These are phyloP conservation scores for Saccharum spontaneum DNA, from an alignment of 176 grass and related monocot species.

Conservation along the genomic window DNA sequence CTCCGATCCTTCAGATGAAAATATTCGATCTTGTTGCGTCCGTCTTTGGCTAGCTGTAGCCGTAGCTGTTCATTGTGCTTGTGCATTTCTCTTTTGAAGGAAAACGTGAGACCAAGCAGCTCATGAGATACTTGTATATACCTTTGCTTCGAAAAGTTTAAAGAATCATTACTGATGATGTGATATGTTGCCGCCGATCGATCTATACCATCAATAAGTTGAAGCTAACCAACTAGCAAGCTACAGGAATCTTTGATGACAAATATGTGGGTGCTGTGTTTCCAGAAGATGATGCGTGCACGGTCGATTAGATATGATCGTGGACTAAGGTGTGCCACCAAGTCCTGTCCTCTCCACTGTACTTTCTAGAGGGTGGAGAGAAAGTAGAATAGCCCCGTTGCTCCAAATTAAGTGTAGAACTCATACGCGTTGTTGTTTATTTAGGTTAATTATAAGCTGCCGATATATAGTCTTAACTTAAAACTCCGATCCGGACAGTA, in stretches of 20 bases:
- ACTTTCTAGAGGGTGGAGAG: background rate
- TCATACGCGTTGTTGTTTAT: too few species aligned
- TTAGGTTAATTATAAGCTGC: too few species aligned
- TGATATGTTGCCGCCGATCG: background rate
- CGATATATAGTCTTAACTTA: too few species aligned
- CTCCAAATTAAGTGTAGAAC: too few species aligned
- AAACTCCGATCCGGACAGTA: too few species aligned
- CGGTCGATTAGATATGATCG: constrained; percentile 30
- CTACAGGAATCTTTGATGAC: constrained; percentile 16
- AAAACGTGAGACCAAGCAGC: constrained; percentile 4
- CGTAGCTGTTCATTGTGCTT: background rate
- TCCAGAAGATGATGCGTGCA: constrained; percentile 32
- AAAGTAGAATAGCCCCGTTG: background rate
- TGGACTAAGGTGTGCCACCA: constrained; percentile 41
- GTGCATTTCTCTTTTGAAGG: background rate
- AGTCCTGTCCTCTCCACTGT: constrained; percentile 8
- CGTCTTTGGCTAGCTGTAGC: background rate
- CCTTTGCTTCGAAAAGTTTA: constrained; percentile 8
- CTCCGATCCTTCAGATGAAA: background rate
- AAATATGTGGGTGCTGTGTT: constrained; percentile 4
- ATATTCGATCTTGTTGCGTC: constrained; percentile 3
- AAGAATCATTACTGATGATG: background rate
- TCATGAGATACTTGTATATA: background rate
- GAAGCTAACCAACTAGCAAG: background rate
- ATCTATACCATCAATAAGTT: background rate